phyloP scores from a whole-genome alignment of 1,284 basidiomycete genomes.

The Heterobasidion irregulare region DNA sequence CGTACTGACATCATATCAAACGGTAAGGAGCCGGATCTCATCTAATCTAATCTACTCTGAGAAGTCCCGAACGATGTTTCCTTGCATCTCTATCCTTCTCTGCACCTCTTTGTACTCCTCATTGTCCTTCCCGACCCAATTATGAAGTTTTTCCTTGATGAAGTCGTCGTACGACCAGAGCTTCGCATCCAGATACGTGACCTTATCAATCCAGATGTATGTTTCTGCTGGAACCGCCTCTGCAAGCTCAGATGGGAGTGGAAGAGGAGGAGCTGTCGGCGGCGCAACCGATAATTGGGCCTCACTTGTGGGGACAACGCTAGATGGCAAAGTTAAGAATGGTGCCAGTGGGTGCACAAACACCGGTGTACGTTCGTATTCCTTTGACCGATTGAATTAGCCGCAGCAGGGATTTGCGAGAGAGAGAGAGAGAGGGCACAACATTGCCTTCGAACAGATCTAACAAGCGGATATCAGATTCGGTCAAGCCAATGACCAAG shows the following conservation, averaged over 20 bases:
- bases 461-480: constrained; percentile 47
- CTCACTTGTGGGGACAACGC: constrained; percentile 6
- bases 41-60: constrained; percentile 2
- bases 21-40: not conserved
- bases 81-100: constrained; percentile 9
- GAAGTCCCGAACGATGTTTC: constrained; percentile 1
- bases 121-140: constrained; percentile 50
- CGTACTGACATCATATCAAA: not conserved
- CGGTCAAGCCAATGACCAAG: constrained; percentile 56
- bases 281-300: constrained; percentile 29
- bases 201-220: constrained; percentile 58
- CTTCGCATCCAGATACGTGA: constrained; percentile 39
- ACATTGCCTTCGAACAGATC: constrained; percentile 80
- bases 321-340: constrained; percentile 22
- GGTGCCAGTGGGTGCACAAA: constrained; percentile 44
- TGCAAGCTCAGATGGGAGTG: constrained; percentile 24
- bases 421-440: constrained; percentile 20
- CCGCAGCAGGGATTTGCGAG: not conserved
- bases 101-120: constrained; percentile 42
- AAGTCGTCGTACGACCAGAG: constrained; percentile 78
- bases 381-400: constrained; percentile 30
- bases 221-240: constrained; percentile 43
- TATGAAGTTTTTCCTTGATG: constrained; percentile 57
- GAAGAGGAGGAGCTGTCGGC: constrained; percentile 30
- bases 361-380: constrained; percentile 57